Base-by-base conservation (phyloP, 345 rosid species). In the Kernera saxatilis region DNA sequence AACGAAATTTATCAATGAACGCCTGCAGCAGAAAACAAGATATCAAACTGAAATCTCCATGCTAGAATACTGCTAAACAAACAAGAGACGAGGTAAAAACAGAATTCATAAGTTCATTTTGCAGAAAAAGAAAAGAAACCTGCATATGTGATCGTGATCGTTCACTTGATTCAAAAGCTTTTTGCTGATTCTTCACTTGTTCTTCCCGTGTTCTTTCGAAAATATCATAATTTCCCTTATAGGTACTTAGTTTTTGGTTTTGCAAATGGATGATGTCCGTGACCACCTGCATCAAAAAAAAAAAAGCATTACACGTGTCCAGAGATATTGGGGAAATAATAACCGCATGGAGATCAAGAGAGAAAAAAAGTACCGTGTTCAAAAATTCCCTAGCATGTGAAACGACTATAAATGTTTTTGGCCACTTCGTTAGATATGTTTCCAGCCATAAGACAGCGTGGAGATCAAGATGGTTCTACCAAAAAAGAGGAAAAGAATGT, bases 371-470 rank as follows among this genome's bases (percentile, higher is more conserved):
- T 88, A 94, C 99, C 81, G 84, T 84, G 82, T 94, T 94, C 84
- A 94, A 81, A 82, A 94, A 94, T 80, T 94, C 98, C 77, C 99
- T 84, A 64, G 99, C 99, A 83, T 91, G 98, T 58, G 99, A 94
- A 68, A 94, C 99, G 64, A 89, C 99, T 54, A 94, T 88, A 78
- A 89, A 85, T 30, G 99, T 94, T 83, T 94, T 94, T 19, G 98
- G 96, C 99, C 99, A 94, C 79, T 94, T 91, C 69, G 88, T 82
- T 57, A 94, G 84, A 86, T 94, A 94, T 40, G 90, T 9, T 82
- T 94, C 99, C 84, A 94, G 72, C 99, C 99, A 94, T 48, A 94
- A 76, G 72, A 94, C 99, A 55, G 99, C 99, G 69, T 94, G 99
- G 60, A 94, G 97, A 84, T 94, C 99, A 76, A 94, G 99, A 84